Evolutionary conservation across 2,329 filamentous ascomycete genomes (phyloP), one percentile per base, ranked within the genome.

Genomic region (Taxawa tesnikishii): DNA sequence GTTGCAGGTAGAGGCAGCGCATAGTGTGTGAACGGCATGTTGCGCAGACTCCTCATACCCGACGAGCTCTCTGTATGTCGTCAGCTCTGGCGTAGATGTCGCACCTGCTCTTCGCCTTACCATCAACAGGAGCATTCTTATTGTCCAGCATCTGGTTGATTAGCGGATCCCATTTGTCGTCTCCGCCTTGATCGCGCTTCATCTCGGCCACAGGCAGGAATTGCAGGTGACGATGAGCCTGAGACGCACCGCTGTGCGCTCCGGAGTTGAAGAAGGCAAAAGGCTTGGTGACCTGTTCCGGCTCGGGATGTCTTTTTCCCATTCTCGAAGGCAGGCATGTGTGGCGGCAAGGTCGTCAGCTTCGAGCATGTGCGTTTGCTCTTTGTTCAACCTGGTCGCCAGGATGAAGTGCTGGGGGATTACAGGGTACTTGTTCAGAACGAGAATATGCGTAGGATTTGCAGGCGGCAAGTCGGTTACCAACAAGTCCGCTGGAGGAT

Each of bases 401-500:
- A 84, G 65, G 43, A 84, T 81, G 49, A 80, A 81, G 55, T 84
- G 79, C 44, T 75, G 67, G 0, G 70, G 67, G 19, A 81, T 75
- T 29, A 84, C 57, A 29, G 79, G 77, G 44, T 79, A 84, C 53
- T 83, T 84, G 62, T 84, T 84, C 25, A 84, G 60, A 1, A 84
- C 71, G 26, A 83, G 63, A 37, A 67, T 64, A 51, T 84, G 78
- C 6, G 59, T 52, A 1, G 70, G 59, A 15, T 49, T 38, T 5
- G 33, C 31, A 3, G 38, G 19, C 2, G 59, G 60, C 6, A 80
- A 46, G 11, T 67, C 52, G 26, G 75, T 54, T 23, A 77, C 59
- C 34, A 79, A 65, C 7, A 70, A 58, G 4, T 65, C 59, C 3
- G 59, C 45, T 0, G 65, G 53, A 0, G 77, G 77, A 37, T 72